Conservation (phyloP, 2,329 filamentous ascomycete species). For the Alternaria infectoria region DNA sequence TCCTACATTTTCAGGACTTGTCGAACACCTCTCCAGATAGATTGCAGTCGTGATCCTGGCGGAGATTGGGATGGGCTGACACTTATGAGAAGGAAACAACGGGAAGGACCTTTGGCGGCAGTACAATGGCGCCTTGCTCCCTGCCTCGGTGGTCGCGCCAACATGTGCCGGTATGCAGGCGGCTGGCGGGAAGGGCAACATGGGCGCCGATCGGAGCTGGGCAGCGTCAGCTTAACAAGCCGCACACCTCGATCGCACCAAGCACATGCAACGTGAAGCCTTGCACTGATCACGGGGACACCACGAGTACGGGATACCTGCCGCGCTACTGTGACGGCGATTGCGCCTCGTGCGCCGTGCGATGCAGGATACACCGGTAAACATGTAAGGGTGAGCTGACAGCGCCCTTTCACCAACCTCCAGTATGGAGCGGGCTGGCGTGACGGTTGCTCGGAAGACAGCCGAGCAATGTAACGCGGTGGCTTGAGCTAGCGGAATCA, state of each 20-base stretch:
- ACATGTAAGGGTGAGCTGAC: neutral
- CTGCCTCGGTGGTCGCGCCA: conserved; percentile 3
- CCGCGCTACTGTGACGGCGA: neutral
- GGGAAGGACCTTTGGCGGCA: neutral
- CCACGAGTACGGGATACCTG: neutral
- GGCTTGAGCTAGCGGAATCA: conserved; percentile 4
- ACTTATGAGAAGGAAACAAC: neutral
- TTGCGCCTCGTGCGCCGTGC: neutral
- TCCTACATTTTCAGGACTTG: neutral
- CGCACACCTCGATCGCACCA: conserved; percentile 2
- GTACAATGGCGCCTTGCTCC: neutral
- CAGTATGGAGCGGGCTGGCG: neutral
- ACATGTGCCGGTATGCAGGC: conserved; percentile 1
- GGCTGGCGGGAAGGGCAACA: conserved; percentile 7
- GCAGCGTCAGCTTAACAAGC: conserved; percentile 4
- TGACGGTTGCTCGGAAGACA: neutral
- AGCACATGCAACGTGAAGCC: neutral
- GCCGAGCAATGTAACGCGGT: conserved; percentile 8
- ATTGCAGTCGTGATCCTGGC: neutral
- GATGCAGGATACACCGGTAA: neutral
- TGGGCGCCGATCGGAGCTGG: conserved; percentile 2
- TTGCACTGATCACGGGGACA: conserved; percentile 2
- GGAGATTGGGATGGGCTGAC: neutral
- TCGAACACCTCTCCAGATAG: neutral
- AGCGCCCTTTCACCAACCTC: neutral